phyloP scores from a whole-genome alignment of 164 flowering plant species.

The Annona squamosa region DNA sequence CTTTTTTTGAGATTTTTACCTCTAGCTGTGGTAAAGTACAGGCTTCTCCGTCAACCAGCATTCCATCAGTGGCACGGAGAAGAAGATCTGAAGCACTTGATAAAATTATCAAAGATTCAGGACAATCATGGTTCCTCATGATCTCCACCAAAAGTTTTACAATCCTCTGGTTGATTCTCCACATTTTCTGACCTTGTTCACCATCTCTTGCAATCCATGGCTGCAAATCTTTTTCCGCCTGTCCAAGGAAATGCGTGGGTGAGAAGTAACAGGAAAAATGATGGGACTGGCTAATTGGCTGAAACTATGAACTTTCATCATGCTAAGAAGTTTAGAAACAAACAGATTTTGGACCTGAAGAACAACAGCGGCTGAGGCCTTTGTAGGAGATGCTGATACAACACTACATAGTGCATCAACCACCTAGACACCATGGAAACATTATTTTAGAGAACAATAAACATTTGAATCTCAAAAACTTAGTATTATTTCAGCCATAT shows the following conservation, averaged over 20 bases:
- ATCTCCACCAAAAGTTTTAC: conserved; percentile 77
- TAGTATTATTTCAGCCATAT: no score
- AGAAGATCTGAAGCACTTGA: conserved; percentile 92
- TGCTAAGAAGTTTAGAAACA: neutral
- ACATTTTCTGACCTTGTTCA: conserved; percentile 83
- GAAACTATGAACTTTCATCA: neutral
- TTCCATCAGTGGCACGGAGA: conserved; percentile 92
- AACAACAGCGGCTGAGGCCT: conserved; percentile 88
- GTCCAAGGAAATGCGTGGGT: conserved; percentile 20
- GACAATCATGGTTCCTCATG: conserved; percentile 79
- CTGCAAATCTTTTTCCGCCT: conserved; percentile 92
- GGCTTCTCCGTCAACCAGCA: conserved; percentile 97
- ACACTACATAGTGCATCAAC: conserved; percentile 92
- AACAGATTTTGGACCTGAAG: conserved; percentile 71
- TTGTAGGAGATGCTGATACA: conserved; percentile 78
- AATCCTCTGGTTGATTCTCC: conserved; percentile 90
- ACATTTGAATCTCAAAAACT: no score
- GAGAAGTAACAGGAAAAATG: conserved; percentile 24
- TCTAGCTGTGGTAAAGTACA: conserved; percentile 94
- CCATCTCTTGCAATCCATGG: conserved; percentile 97
- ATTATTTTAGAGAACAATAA: no score
- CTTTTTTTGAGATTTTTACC: conserved; percentile 31
- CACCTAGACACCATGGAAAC: conserved; percentile 40
- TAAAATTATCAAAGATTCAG: conserved; percentile 74
- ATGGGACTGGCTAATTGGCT: neutral